A percentile compares a stretch with the other conserved stretches of the same genome.
Evolutionary conservation across 345 rosid species (phyloP).

Genomic region (Salix suchowensis): DNA sequence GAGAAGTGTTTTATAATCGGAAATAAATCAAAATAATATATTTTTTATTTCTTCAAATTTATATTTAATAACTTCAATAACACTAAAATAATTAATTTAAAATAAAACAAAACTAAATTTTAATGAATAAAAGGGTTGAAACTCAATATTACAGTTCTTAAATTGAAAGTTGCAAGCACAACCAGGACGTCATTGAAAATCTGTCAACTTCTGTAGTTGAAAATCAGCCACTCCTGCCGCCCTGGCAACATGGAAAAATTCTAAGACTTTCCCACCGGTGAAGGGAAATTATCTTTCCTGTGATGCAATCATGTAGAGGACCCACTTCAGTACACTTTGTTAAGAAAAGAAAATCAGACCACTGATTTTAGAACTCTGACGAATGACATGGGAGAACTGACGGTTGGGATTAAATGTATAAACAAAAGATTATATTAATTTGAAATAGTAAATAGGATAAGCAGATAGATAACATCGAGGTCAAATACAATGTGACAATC

Average conservation of each 20-base stretch:
- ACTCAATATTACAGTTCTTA: not conserved
- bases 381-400: not conserved
- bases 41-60: too few relatives aligned
- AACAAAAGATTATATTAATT: not conserved
- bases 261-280: slow-evolving; percentile 1
- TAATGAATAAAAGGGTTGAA: too few relatives aligned
- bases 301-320: not conserved
- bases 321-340: not conserved
- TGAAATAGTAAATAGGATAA: slow-evolving; percentile 6
- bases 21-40: too few relatives aligned
- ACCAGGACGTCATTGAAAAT: not conserved
- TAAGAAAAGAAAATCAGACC: too few relatives aligned
- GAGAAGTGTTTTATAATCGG: too few relatives aligned
- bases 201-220: not conserved
- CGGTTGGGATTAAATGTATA: slow-evolving; percentile 2
- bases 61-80: too few relatives aligned
- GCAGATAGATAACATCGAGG: slow-evolving; percentile 34
- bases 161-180: not conserved
- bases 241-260: not conserved
- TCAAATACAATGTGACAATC: slow-evolving; percentile 41
- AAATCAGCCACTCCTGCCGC: not conserved
- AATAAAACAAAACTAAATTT: too few relatives aligned
- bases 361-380: not conserved
- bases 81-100: too few relatives aligned
- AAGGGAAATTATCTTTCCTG: not conserved